phyloP scores from a whole-genome alignment of 2,329 filamentous ascomycete genomes.

The Trichoderma sp. region DNA sequence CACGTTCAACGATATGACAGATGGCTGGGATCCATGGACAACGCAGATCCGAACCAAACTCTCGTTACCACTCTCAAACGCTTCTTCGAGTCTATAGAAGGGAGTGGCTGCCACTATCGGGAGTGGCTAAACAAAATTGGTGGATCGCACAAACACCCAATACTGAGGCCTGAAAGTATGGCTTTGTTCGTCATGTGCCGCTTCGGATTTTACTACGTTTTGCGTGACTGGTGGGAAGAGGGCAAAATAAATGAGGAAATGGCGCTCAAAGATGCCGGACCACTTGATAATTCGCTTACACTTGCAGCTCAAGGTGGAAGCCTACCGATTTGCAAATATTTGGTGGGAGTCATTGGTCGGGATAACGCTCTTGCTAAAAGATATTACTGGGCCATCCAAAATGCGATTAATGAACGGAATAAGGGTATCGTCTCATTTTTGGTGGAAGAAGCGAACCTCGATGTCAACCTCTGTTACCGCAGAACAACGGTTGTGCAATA shows the following conservation, averaged over 20 bases:
- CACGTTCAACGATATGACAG: neutral
- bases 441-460: neutral
- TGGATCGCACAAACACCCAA: too few relatives aligned
- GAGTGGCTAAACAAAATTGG: neutral
- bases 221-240: slow-evolving; percentile 12
- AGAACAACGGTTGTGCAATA: too few relatives aligned
- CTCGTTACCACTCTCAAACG: neutral
- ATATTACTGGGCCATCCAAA: neutral
- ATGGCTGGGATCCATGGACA: neutral
- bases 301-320: neutral
- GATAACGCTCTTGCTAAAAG: neutral
- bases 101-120: neutral
- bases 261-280: too few relatives aligned
- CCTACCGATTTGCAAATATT: neutral
- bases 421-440: neutral
- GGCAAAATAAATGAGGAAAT: neutral
- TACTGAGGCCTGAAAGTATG: neutral
- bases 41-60: neutral
- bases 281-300: neutral
- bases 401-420: neutral
- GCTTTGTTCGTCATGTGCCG: neutral
- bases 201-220: neutral
- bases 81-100: neutral
- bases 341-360: neutral
- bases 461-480: neutral